Evolutionary conservation across 106 monocot genomes (phyloP).

Genomic region (Alisma plantagoaquatica): DNA sequence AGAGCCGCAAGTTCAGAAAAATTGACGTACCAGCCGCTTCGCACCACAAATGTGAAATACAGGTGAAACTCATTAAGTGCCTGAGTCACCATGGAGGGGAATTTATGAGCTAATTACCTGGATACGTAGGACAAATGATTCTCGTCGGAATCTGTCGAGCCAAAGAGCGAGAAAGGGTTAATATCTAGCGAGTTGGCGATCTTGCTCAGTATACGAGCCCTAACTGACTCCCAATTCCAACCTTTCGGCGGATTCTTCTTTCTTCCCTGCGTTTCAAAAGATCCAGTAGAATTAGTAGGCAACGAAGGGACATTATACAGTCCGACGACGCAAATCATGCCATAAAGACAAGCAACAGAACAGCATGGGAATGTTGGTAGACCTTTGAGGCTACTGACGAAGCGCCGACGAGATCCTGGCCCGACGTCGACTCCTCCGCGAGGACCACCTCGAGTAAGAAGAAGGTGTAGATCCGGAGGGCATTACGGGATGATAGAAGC

Average conservation of each 20-base stretch:
- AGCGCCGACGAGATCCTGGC: conserved; percentile 8
- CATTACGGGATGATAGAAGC: conserved; percentile 60
- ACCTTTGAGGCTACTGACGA: conserved; percentile 19
- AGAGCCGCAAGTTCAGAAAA: neutral
- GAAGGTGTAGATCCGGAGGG: conserved; percentile 90
- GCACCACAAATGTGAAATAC: neutral
- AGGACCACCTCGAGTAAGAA: conserved; percentile 63
- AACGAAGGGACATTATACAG: neutral
- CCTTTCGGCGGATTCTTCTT: conserved; percentile 30
- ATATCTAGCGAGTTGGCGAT: conserved; percentile 89
- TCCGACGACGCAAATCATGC: too few relatives aligned
- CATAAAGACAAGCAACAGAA: too few relatives aligned
- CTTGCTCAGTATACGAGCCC: conserved; percentile 52
- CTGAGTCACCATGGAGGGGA: too few relatives aligned
- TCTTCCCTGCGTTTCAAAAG: conserved; percentile 13
- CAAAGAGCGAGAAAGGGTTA: conserved; percentile 65
- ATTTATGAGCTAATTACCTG: too few relatives aligned
- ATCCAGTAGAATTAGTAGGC: neutral
- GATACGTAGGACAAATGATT: conserved; percentile 78
- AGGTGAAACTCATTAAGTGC: neutral
- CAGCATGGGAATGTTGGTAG: too few relatives aligned
- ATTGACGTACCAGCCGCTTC: neutral
- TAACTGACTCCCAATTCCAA: conserved; percentile 75
- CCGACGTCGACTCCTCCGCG: conserved; percentile 27
- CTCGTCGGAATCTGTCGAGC: conserved; percentile 46